A percentile compares a stretch with the other conserved stretches of the same genome.
Conservation (phyloP, 2,329 filamentous ascomycete genomes). For the Epicoccum nigrum region DNA sequence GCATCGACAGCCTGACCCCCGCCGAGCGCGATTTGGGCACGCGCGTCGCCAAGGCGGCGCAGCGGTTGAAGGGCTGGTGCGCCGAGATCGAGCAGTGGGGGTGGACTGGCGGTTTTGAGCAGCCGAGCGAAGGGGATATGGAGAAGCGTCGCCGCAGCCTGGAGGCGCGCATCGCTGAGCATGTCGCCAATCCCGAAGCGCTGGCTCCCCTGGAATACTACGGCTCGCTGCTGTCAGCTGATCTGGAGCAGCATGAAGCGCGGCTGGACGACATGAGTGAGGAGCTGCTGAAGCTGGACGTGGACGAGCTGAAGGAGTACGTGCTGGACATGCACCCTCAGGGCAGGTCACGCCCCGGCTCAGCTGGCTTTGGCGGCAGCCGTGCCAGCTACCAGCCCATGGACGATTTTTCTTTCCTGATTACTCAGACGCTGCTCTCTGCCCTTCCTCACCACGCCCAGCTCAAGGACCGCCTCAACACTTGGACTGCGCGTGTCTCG, state of each 20-base stretch:
- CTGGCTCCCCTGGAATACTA: conserved; percentile 59
- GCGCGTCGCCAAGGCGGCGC: conserved; percentile 71
- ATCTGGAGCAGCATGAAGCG: conserved; percentile 71
- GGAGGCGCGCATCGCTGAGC: conserved; percentile 41
- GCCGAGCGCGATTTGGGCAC: conserved; percentile 74
- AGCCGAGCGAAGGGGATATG: conserved; percentile 39
- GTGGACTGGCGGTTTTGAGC: conserved; percentile 61
- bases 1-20: conserved; percentile 67
- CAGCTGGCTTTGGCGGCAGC: conserved; percentile 43
- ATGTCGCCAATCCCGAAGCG: conserved; percentile 34
- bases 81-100: conserved; percentile 70
- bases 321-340: conserved; percentile 78
- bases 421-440: conserved; percentile 91
- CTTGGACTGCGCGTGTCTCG: conserved; percentile 77
- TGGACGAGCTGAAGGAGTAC: conserved; percentile 89
- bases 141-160: conserved; percentile 40
- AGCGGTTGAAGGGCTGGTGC: conserved; percentile 75
- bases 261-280: conserved; percentile 76
- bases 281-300: conserved; percentile 71
- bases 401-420: conserved; percentile 87
- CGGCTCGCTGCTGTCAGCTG: conserved; percentile 71
- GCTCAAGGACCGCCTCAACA: conserved; percentile 72
- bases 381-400: conserved; percentile 67
- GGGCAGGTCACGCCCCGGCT: conserved; percentile 54
- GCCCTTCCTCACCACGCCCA: conserved; percentile 80